phyloP scores from a whole-genome alignment of 1,284 basidiomycete species.

The Afroboletus lepidellus region DNA sequence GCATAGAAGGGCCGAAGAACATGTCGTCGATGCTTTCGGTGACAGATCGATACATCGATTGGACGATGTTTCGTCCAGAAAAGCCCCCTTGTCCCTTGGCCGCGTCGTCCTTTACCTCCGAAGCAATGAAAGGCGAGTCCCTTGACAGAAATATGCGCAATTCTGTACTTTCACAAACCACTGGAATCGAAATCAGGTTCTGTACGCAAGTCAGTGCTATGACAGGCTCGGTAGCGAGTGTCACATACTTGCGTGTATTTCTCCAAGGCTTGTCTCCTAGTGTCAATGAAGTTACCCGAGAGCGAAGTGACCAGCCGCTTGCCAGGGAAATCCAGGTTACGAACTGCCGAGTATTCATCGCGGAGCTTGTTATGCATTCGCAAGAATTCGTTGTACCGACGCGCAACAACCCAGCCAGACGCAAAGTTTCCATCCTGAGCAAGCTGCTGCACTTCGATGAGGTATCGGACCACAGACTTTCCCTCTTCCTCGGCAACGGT shows the following conservation, averaged over 20 bases:
- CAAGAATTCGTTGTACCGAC: slow-evolving; percentile 94
- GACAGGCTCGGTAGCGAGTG: neutral
- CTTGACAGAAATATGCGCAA: slow-evolving; percentile 86
- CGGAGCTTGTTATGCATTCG: slow-evolving; percentile 83
- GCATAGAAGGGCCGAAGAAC: slow-evolving; percentile 90
- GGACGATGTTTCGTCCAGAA: slow-evolving; percentile 74
- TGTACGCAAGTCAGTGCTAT: slow-evolving; percentile 33
- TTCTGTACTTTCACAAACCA: slow-evolving; percentile 81
- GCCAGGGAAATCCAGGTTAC: slow-evolving; percentile 82
- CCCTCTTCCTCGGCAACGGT: slow-evolving; percentile 79
- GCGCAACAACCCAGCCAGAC: slow-evolving; percentile 88
- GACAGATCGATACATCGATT: slow-evolving; percentile 83
- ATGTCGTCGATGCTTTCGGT: slow-evolving; percentile 92
- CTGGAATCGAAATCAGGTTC: slow-evolving; percentile 71
- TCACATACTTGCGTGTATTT: slow-evolving; percentile 81
- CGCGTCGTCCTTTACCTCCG: slow-evolving; percentile 41
- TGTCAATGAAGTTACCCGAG: slow-evolving; percentile 83
- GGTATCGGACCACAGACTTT: slow-evolving; percentile 87
- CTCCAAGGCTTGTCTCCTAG: slow-evolving; percentile 76
- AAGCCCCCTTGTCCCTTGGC: slow-evolving; percentile 46
- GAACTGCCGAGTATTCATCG: slow-evolving; percentile 67
- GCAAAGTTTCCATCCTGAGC: slow-evolving; percentile 71
- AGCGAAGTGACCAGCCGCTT: slow-evolving; percentile 85
- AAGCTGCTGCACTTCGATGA: slow-evolving; percentile 89
- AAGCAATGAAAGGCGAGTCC: slow-evolving; percentile 73